Evolutionary conservation across 2,329 filamentous ascomycete species (phyloP), one percentile per base, ranked within the genome.

Genomic region (Lasiodiplodia hormozganensis): DNA sequence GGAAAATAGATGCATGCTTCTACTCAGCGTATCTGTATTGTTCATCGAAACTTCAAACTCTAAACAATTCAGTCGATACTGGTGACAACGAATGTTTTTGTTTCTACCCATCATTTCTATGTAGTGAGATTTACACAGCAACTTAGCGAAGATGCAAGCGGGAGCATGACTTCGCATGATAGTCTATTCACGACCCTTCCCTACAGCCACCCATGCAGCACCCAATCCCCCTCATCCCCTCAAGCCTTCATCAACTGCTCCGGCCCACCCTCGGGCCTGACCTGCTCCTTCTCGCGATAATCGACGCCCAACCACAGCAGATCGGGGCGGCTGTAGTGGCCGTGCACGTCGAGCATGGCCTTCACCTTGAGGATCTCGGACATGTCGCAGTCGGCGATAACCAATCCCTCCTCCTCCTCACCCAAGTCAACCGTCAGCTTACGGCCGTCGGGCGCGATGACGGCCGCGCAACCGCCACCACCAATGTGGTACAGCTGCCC

Each of bases 401-500:
- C 69, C 11, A 88, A 81, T 5, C 82, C 81, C 71, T 88, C 86
- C 25, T 80, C 77, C 0, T 79, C 79, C 11, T 77, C 75, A 3
- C 77, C 68, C 4, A 82, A 49, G 0, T 79, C 73, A 40, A 82
- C 78, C 7, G 79, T 82, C 49, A 87, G 71, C 3, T 81, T 75
- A 38, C 82, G 76, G 2, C 86, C 86, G 71, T 87, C 85, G 0
- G 86, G 85, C 0, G 82, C 85, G 69, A 85, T 84, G 34, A 87
- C 81, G 70, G 83, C 84, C 6, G 83, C 82, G 67, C 82, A 82
- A 2, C 85, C 86, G 28, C 83, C 83, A 3, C 80, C 80, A 0
- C 80, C 75, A 2, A 72, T 71, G 8, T 74, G 73, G 74, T 85
- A 83, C 0, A 85, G 68, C 0, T 81, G 71, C 0, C 82, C 81